Evolutionary conservation across 495 filamentous ascomycete species (phyloP), one percentile per base, ranked within the genome.

Genomic region (Daldinia concentrica): DNA sequence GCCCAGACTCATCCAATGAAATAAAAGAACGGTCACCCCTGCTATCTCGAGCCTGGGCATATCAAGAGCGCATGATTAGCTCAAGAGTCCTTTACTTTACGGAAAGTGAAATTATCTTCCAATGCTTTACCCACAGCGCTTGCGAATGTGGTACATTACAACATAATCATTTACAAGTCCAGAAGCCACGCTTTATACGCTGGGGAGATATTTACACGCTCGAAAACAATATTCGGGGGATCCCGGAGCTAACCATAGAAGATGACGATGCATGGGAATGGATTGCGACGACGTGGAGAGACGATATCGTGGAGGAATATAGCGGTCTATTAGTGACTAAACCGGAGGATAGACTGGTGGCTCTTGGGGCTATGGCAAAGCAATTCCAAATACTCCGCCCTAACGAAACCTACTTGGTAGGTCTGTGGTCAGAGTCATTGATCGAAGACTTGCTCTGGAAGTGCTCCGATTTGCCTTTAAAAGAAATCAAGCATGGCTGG

Each of bases 31-130:
- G 6, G 7, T 48, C 43, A 4, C 58, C 61, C 27, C 9, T 63
- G 19, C 24, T 63, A 22, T 54, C 12, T 30, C 41, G 64, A 29
- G 64, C 43, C 43, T 66, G 64, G 64, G 29, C 55, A 1, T 66
- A 39, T 43, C 62, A 64, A 15, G 56, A 66, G 43, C 56, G 64
- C n/a, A 45, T 66, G 55, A 32, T 66, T 14, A 39, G 37, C 43
- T 56, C 64, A 7, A 51, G 56, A 22, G 43, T 66, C 15, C 17
- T 66, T 41, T 51, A 51, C 29, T 66, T 66, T 14, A 54, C 29
- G 14, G 24, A 54, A 59, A 34, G 11, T 15, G 64, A 66, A 24
- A 50, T 66, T 9, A 29, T 66, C 0, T 66, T 66, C 22, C 41
- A 66, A 29, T 66, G 64, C 9, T 41, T 15, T 9, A 32, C 19